Conservation (phyloP, 2,329 filamentous ascomycete genomes). For the Epichloe hybrida region DNA sequence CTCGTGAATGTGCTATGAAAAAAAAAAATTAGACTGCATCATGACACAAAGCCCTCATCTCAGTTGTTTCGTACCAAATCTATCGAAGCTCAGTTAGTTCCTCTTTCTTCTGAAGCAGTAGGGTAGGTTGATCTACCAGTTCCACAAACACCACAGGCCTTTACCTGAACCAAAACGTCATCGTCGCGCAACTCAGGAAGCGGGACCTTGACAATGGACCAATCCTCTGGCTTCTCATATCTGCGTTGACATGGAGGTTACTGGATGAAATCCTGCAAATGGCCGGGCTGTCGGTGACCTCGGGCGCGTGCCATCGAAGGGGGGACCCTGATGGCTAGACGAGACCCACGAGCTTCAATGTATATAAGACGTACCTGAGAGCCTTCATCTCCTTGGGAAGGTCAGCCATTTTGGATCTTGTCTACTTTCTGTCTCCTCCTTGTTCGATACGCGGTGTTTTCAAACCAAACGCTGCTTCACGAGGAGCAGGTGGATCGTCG, state of each 20-base stretch:
- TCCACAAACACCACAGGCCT: slow-evolving; percentile 51
- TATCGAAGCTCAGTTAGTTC: slow-evolving; percentile 12
- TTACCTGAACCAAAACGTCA: slow-evolving; percentile 52
- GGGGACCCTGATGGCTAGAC: slow-evolving; percentile 12
- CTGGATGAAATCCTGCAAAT: background rate
- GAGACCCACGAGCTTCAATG: background rate
- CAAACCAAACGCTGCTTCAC: background rate
- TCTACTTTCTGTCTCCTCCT: background rate
- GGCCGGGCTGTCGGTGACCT: background rate
- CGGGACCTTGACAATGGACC: slow-evolving; percentile 46
- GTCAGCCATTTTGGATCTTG: slow-evolving; percentile 15
- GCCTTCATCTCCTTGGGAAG: slow-evolving; percentile 47
- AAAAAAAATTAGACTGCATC: background rate
- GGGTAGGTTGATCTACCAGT: slow-evolving; percentile 27
- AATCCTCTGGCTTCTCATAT: slow-evolving; percentile 50
- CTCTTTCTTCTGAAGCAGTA: background rate
- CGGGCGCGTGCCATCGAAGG: background rate
- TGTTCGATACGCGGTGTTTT: background rate
- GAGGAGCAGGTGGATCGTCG: background rate
- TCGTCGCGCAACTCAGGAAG: slow-evolving; percentile 46
- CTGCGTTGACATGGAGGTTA: slow-evolving; percentile 11
- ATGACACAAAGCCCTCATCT: background rate
- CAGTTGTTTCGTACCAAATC: slow-evolving; percentile 20
- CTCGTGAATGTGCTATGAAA: slow-evolving; percentile 43
- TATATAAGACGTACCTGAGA: slow-evolving; percentile 34